These are phyloP conservation scores for Sisymbrium altissimum DNA, from an alignment of 345 rosid genomes.

Conservation along the genomic window DNA sequence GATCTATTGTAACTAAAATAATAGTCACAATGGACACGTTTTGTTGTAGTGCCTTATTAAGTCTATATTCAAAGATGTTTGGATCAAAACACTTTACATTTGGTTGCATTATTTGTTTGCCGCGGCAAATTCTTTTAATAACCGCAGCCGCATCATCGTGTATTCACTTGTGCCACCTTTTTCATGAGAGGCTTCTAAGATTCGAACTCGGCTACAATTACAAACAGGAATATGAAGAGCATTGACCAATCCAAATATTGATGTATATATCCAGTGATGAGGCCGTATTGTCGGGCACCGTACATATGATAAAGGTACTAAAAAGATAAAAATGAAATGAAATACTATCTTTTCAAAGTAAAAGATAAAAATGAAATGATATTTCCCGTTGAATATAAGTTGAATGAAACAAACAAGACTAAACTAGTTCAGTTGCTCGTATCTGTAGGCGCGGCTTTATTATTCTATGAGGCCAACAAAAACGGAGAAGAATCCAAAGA, in stretches of 20 bases:
- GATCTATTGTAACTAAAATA: no score
- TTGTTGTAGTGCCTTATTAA: no score
- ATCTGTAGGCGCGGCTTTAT: constrained; percentile 8
- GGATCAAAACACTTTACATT: no score
- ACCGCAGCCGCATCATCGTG: background rate
- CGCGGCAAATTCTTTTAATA: background rate
- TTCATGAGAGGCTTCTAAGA: background rate
- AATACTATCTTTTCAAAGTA: background rate
- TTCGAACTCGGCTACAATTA: background rate
- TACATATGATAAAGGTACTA: background rate
- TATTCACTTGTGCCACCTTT: background rate
- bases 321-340: background rate
- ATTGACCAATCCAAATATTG: background rate
- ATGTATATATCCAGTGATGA: background rate
- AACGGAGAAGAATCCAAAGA: constrained; percentile 2
- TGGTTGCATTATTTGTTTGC: no score
- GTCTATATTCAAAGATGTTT: no score
- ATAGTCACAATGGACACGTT: no score
- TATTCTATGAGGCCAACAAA: background rate
- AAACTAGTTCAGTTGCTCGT: background rate
- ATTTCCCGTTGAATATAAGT: background rate
- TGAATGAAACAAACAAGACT: background rate
- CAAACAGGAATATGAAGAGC: background rate
- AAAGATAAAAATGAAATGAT: background rate
- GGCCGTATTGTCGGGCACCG: no score